Conservation (phyloP, 352 stramenopile species). For the Pythium vanterpoolii region DNA sequence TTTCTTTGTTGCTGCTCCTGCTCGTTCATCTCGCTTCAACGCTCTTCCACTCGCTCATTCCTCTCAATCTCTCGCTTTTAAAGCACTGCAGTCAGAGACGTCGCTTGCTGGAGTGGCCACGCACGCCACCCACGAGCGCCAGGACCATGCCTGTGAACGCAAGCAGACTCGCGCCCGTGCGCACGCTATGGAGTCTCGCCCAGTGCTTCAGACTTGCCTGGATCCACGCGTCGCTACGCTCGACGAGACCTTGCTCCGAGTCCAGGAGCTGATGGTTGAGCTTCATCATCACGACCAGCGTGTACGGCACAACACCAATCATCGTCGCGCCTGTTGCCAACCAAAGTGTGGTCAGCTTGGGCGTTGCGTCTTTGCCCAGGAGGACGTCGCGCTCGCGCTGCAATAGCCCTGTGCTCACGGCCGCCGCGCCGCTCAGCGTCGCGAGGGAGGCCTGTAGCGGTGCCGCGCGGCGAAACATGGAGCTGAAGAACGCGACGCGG, state of each 20-base stretch:
- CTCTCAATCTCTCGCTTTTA: too few species aligned
- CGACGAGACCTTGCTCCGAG: neutral
- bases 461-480: conserved; percentile 27
- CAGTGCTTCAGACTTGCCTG: conserved; percentile 2
- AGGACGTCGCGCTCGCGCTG: neutral
- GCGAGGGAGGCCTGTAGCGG: conserved; percentile 19
- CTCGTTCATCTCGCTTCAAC: too few species aligned
- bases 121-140: neutral
- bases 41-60: too few species aligned
- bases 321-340: conserved; percentile 11
- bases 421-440: conserved; percentile 22
- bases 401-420: conserved; percentile 19
- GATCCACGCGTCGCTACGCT: conserved; percentile 8
- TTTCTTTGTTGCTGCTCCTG: too few species aligned
- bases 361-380: neutral
- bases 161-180: conserved; percentile 13
- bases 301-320: conserved; percentile 22
- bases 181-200: conserved; percentile 17
- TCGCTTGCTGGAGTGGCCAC: neutral
- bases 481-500: conserved; percentile 27
- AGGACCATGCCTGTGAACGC: conserved; percentile 19
- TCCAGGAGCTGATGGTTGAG: conserved; percentile 21
- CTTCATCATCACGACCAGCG: conserved; percentile 18
- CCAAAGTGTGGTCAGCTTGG: neutral
- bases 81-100: too few species aligned